Evolutionary conservation across 495 filamentous ascomycete genomes (phyloP).

Genomic region (Talaromyces ruber): DNA sequence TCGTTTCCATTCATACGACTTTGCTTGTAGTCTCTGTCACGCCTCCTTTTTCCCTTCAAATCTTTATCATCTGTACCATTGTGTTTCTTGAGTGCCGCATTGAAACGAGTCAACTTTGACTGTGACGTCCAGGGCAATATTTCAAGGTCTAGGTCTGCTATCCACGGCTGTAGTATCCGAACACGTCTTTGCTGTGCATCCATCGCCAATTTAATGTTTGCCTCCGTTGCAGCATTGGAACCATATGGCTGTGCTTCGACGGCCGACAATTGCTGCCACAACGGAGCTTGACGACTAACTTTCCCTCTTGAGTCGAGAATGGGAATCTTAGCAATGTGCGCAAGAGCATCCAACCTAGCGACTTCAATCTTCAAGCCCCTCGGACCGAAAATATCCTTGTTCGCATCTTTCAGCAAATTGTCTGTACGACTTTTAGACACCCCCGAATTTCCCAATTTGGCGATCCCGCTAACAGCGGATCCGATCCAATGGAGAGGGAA

Average conservation of each 20-base stretch:
- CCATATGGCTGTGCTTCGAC: neutral
- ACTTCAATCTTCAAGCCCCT: slow-evolving; percentile 17
- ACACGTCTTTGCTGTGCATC: slow-evolving; percentile 12
- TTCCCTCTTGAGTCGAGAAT: slow-evolving; percentile 19
- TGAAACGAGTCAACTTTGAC: slow-evolving; percentile 17
- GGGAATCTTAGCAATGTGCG: slow-evolving; percentile 17
- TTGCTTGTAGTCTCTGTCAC: neutral
- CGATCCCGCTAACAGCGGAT: slow-evolving; percentile 15
- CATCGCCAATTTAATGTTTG: slow-evolving; percentile 1
- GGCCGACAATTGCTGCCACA: slow-evolving; percentile 11
- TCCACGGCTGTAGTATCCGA: slow-evolving; percentile 17
- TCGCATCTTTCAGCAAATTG: slow-evolving; percentile 16
- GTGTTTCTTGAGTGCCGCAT: slow-evolving; percentile 18
- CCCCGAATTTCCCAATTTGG: slow-evolving; percentile 16
- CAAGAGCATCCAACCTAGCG: slow-evolving; percentile 18
- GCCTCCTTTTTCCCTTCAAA: neutral
- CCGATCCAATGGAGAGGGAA: slow-evolving; percentile 23
- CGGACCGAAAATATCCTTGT: slow-evolving; percentile 19
- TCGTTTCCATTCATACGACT: neutral
- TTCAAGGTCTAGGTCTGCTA: slow-evolving; percentile 18
- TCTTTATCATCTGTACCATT: slow-evolving; percentile 1
- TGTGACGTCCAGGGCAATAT: slow-evolving; percentile 17
- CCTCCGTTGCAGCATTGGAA: neutral
- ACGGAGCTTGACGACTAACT: slow-evolving; percentile 10
- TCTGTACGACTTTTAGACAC: slow-evolving; percentile 21